Base-by-base conservation (phyloP, 2,329 filamentous ascomycete genomes). In the Aureobasidium mangrovei region DNA sequence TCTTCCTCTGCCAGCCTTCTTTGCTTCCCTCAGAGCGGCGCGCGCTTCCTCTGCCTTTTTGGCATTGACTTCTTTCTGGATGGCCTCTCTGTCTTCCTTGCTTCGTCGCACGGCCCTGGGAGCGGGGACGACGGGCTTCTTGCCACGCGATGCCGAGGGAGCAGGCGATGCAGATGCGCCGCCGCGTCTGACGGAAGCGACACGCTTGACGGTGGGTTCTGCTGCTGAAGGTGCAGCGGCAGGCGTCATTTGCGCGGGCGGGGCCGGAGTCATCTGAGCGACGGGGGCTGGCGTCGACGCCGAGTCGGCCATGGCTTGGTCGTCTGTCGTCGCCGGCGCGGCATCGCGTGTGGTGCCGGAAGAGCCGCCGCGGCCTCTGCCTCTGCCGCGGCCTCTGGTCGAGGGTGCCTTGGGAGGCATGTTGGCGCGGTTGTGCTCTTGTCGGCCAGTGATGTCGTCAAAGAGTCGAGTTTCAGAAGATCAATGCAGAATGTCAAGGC, bases 81-180 rank as follows among this genome's bases (percentile, higher is more conserved):
- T 67, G 36, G 70, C 68, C 55, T 70, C 70, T 27, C 70, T 63
- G 46, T 73, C 71, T 31, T 70, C 72, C 57, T 74, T 72, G 57
- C 70, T 75, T 53, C 74, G 63, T 51, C 74, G 66, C 9, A 70
- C 72, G 12, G 66, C 70, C 55, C 72, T 74, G 36, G 69, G 70
- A 4, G 74, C 73, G 48, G 62, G 59, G 9, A 60, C 56, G 33
- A 58, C 42, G 9, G 58, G 51, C 47, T 59, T 60, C 54, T 58
- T 58, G 10, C 46, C 54, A 10, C 58, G 56, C 18, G 56, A 49
- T 4, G 51, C 27, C n/a, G 51, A 48, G 2, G 52, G 55, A 28
- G 47, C 55, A 12, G 55, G 55, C 6, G 55, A 53, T 0, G 55
- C 53, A 32, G 53, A 55, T 24, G 53, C 53, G 38, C 43, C 53